A percentile compares a stretch with the other conserved stretches of the same genome.
These are phyloP conservation scores for Scheffersomyces coipomensis DNA, from an alignment of 805 yeast genomes.

Conservation along the genomic window DNA sequence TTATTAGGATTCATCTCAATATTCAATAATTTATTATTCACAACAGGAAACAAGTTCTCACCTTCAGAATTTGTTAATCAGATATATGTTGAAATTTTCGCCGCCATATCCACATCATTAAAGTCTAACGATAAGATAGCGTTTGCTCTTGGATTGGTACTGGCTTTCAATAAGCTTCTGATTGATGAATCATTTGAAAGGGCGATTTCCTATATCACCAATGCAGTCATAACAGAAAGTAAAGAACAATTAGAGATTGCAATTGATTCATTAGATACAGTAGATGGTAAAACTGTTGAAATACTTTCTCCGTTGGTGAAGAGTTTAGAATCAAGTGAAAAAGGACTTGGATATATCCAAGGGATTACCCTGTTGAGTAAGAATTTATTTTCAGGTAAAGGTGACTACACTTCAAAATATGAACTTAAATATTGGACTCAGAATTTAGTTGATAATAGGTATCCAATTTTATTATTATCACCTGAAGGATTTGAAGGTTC, in stretches of 20 bases:
- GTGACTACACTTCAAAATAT: conserved; percentile 29
- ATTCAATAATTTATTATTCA: conserved; percentile 13
- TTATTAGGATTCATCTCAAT: conserved; percentile 29
- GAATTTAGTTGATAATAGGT: conserved; percentile 5
- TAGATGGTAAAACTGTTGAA: neutral
- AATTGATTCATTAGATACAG: neutral
- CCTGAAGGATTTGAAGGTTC: conserved; percentile 70
- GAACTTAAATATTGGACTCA: conserved; percentile 27
- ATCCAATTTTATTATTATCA: conserved; percentile 49
- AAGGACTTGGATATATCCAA: conserved; percentile 12
- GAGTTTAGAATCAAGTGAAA: neutral
- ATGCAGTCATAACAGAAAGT: neutral
- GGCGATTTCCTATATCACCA: conserved; percentile 1
- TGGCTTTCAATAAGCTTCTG: conserved; percentile 21
- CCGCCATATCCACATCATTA: conserved; percentile 46
- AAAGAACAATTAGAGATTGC: neutral
- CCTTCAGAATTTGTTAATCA: conserved; percentile 22
- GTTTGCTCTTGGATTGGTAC: conserved; percentile 40
- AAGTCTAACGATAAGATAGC: conserved; percentile 42
- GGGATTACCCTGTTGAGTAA: conserved; percentile 14
- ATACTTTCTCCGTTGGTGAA: neutral
- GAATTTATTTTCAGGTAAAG: conserved; percentile 24
- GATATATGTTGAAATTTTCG: conserved; percentile 49
- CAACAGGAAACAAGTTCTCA: conserved; percentile 15
- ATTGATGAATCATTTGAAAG: conserved; percentile 20